Conservation (phyloP, 2,329 filamentous ascomycete genomes). For the Colletotrichum sp. region DNA sequence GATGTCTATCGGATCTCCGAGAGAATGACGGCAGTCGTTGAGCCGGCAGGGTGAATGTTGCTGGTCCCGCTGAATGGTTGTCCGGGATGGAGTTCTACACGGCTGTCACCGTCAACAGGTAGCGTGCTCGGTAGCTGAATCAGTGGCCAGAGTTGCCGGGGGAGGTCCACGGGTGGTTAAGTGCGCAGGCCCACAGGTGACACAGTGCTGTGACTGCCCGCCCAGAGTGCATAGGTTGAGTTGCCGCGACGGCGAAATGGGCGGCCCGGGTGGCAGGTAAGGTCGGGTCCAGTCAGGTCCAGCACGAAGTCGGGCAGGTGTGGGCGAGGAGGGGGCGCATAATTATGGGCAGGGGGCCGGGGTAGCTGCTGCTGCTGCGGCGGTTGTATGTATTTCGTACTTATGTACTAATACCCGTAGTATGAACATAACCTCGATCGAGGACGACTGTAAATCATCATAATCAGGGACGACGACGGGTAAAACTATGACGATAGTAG, state of each 20-base stretch:
- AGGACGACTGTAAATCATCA: neutral
- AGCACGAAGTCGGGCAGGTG: neutral
- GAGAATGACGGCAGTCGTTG: neutral
- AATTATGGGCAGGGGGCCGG: neutral
- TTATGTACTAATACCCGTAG: neutral
- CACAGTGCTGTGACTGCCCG: neutral
- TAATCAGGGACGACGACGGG: neutral
- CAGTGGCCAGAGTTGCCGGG: neutral
- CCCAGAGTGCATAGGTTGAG: neutral
- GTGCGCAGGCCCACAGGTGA: neutral
- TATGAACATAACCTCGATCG: neutral
- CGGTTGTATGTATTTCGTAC: neutral
- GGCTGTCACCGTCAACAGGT: neutral
- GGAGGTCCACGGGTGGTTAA: neutral
- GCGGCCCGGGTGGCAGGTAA: constrained; percentile 1
- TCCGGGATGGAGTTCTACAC: neutral
- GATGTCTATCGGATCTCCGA: neutral
- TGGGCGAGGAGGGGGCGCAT: neutral
- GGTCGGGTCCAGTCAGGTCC: neutral
- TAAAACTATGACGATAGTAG: neutral
- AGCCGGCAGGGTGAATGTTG: neutral
- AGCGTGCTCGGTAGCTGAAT: neutral
- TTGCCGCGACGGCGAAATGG: constrained; percentile 1
- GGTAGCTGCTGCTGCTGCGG: neutral
- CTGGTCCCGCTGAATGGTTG: neutral